phyloP scores from a whole-genome alignment of 2,329 filamentous ascomycete genomes.

The Orbilia javanica region DNA sequence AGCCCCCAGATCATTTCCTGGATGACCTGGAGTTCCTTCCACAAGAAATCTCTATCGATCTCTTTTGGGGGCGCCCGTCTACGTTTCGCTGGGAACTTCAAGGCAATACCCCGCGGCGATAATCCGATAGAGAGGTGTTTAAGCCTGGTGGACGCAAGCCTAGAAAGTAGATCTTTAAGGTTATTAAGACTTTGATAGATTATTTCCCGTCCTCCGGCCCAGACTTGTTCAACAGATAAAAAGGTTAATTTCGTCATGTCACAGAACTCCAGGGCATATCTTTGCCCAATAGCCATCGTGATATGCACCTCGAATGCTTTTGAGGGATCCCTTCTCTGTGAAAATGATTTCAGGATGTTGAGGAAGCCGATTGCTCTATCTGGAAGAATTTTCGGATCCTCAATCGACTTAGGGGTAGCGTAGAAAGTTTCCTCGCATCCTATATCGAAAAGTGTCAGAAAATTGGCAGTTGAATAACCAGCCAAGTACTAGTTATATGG shows the following conservation, averaged over 20 bases:
- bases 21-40: slow-evolving; percentile 1
- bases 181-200: neutral
- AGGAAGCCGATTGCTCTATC: neutral
- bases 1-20: neutral
- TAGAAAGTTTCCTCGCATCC: too few species aligned
- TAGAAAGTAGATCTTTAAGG: neutral
- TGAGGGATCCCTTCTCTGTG: neutral
- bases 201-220: neutral
- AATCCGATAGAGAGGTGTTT: too few species aligned
- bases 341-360: neutral
- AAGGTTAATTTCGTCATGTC: neutral
- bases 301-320: neutral
- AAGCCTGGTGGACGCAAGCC: too few species aligned
- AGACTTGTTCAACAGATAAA: neutral
- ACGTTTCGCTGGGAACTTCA: too few species aligned
- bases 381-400: neutral
- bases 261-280: neutral
- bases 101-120: too few species aligned
- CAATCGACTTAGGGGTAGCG: too few species aligned
- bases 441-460: too few species aligned
- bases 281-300: neutral
- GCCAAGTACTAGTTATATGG: too few species aligned
- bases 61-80: too few species aligned
- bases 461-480: too few species aligned
- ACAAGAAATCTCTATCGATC: neutral